Evolutionary conservation across 2,329 filamentous ascomycete genomes (phyloP).

Genomic region (Penicillium sclerotiorum): DNA sequence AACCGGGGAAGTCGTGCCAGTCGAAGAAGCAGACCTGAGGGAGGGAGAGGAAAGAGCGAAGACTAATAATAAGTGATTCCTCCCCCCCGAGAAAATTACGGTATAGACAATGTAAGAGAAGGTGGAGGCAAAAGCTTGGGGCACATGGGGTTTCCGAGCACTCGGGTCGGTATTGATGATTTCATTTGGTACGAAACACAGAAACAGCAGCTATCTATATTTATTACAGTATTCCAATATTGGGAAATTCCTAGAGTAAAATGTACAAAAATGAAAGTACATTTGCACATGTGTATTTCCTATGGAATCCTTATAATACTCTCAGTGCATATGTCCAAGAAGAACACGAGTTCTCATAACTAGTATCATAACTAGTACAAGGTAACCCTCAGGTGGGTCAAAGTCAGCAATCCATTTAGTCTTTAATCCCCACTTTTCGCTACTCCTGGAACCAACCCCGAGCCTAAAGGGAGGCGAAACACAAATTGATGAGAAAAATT

Average conservation of each 20-base stretch:
- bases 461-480: too few relatives aligned
- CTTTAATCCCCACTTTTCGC: slow-evolving; percentile 2
- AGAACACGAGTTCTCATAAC: too few relatives aligned
- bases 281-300: too few relatives aligned
- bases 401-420: background rate
- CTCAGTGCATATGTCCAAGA: too few relatives aligned
- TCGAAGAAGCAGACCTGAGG: background rate
- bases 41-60: background rate
- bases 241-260: too few relatives aligned
- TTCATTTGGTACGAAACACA: too few relatives aligned
- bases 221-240: too few relatives aligned
- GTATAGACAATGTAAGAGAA: background rate
- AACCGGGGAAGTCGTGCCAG: background rate
- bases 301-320: too few relatives aligned
- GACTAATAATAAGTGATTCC: slow-evolving; percentile 3
- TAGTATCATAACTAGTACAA: too few relatives aligned
- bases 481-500: too few relatives aligned
- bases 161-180: background rate
- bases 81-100: background rate
- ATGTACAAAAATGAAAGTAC: too few relatives aligned
- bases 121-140: slow-evolving; percentile 1
- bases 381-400: slow-evolving; percentile 2
- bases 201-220: too few relatives aligned
- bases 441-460: slow-evolving; percentile 6
- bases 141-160: slow-evolving; percentile 2